Conservation (phyloP, 1,139 yeast genomes). For the Geotrichum fermentans region DNA sequence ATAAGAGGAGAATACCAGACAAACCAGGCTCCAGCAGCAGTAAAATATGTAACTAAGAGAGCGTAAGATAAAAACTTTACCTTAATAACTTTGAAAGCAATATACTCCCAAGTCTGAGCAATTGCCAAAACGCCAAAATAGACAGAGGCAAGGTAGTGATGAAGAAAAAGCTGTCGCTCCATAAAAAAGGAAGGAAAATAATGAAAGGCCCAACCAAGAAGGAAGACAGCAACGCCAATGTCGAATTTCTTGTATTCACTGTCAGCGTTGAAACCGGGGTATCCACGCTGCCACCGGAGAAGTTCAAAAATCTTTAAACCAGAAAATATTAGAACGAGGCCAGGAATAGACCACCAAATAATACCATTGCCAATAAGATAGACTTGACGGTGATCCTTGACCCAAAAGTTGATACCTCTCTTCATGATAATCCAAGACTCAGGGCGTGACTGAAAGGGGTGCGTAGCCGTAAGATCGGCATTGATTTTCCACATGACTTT, state of each 20-base stretch:
- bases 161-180: slow-evolving; percentile 92
- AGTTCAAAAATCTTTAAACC: slow-evolving; percentile 52
- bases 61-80: slow-evolving; percentile 44
- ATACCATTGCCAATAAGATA: slow-evolving; percentile 88
- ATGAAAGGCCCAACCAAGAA: slow-evolving; percentile 81
- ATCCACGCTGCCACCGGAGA: slow-evolving; percentile 67
- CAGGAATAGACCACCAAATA: slow-evolving; percentile 80
- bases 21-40: slow-evolving; percentile 53
- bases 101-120: slow-evolving; percentile 73
- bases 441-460: slow-evolving; percentile 84
- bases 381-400: slow-evolving; percentile 65
- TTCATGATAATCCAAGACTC: slow-evolving; percentile 80
- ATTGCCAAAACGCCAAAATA: slow-evolving; percentile 83
- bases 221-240: slow-evolving; percentile 59
- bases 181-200: slow-evolving; percentile 83
- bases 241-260: slow-evolving; percentile 66
- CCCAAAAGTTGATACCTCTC: slow-evolving; percentile 97
- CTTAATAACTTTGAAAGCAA: slow-evolving; percentile 41
- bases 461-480: slow-evolving; percentile 77
- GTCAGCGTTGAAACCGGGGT: slow-evolving; percentile 38
- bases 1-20: slow-evolving; percentile 64
- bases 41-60: slow-evolving; percentile 47
- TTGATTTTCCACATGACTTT: slow-evolving; percentile 88
- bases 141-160: slow-evolving; percentile 86
- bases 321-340: slow-evolving; percentile 51